Percentiles rank a stretch among this genome's conserved stretches.
phyloP scores from a whole-genome alignment of 176 grass and related monocot species.

The Aegilops sharonensis region DNA sequence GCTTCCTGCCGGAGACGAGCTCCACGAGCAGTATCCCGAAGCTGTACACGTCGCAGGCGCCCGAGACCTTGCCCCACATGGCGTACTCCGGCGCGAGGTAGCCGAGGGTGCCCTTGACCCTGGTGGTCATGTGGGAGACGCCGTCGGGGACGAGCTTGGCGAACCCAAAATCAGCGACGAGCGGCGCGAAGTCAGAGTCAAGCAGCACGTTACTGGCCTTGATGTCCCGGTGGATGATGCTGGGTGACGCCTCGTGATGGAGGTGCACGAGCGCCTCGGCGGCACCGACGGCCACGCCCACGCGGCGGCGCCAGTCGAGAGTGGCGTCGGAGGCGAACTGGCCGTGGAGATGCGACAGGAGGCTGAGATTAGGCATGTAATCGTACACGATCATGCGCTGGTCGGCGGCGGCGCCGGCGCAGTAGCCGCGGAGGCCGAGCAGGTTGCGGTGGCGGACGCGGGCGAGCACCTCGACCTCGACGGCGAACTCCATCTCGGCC shows the following conservation, averaged over 20 bases:
- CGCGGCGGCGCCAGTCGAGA: conserved; percentile 43
- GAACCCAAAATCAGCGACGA: conserved; percentile 69
- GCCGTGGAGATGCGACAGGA: conserved; percentile 68
- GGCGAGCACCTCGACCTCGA: conserved; percentile 68
- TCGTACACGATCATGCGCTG: conserved; percentile 80
- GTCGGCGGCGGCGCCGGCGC: conserved; percentile 34
- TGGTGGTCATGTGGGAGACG: conserved; percentile 67
- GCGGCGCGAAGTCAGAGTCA: conserved; percentile 26
- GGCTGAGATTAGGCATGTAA: conserved; percentile 79
- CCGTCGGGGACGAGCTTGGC: conserved; percentile 64
- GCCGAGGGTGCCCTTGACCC: conserved; percentile 55
- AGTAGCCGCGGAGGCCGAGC: conserved; percentile 63
- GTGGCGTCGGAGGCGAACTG: conserved; percentile 41
- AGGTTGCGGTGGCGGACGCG: conserved; percentile 67
- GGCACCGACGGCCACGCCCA: conserved; percentile 44
- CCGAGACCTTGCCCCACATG: conserved; percentile 74
- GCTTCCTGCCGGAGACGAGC: conserved; percentile 38
- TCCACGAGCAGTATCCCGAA: conserved; percentile 64
- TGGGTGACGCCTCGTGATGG: conserved; percentile 59
- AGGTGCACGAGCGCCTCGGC: conserved; percentile 57
- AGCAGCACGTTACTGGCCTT: conserved; percentile 68
- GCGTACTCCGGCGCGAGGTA: conserved; percentile 51
- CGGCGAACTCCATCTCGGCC: conserved; percentile 83
- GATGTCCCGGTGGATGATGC: conserved; percentile 81
- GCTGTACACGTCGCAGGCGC: conserved; percentile 69